Evolutionary conservation across 2,329 filamentous ascomycete species (phyloP).

Genomic region (Periconia sp.): DNA sequence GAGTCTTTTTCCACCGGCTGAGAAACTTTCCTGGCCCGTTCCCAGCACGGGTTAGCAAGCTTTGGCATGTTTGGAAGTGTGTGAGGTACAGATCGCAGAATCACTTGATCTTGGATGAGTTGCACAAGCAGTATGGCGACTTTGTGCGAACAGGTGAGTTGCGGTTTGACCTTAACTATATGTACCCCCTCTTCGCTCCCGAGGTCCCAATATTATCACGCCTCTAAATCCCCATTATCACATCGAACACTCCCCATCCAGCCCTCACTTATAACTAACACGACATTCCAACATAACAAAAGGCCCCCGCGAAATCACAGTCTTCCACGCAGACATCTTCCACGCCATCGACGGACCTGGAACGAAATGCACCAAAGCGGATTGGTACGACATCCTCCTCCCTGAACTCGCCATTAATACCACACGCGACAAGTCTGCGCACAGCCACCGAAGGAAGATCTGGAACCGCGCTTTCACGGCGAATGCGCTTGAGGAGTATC

Average conservation of each 20-base stretch:
- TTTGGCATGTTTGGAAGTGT: slow-evolving; percentile 8
- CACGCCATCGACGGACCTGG: slow-evolving; percentile 6
- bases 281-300: background rate
- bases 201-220: background rate
- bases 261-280: background rate
- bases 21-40: slow-evolving; percentile 4
- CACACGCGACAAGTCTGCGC: slow-evolving; percentile 9
- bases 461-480: slow-evolving; percentile 10
- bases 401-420: slow-evolving; percentile 6
- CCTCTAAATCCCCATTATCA: background rate
- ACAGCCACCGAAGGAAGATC: slow-evolving; percentile 11
- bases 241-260: too few relatives aligned
- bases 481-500: background rate
- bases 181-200: background rate
- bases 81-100: background rate
- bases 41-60: slow-evolving; percentile 1
- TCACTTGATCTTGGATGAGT: slow-evolving; percentile 3
- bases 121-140: slow-evolving; percentile 4
- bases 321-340: slow-evolving; percentile 8
- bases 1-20: slow-evolving; percentile 6
- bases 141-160: slow-evolving; percentile 1
- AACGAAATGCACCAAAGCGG: slow-evolving; percentile 11
- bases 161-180: too few relatives aligned
- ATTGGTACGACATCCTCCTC: slow-evolving; percentile 11
- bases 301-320: slow-evolving; percentile 20